Conservation (phyloP, 257 asterid genomes). For the Ilex aquifolium region DNA sequence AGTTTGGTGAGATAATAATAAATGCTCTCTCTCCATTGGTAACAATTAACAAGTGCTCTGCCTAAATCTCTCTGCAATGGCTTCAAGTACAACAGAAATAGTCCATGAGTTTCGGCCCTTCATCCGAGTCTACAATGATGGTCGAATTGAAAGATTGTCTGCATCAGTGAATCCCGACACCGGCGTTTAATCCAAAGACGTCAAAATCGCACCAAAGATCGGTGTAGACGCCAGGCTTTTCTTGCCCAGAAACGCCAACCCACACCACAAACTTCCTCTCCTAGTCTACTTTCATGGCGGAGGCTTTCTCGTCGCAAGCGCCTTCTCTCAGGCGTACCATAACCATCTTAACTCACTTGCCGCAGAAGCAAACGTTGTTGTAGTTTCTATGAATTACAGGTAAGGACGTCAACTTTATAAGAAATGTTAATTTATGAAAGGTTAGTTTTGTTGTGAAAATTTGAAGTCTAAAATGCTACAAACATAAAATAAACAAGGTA, state of each 20-base stretch:
- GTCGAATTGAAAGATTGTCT: slow-evolving; percentile 35
- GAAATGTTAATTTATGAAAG: too few relatives aligned
- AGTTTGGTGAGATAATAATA: too few relatives aligned
- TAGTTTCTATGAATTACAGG: slow-evolving; percentile 52
- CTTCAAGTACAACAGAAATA: slow-evolving; percentile 22
- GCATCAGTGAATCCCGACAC: slow-evolving; percentile 37
- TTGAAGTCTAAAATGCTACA: too few relatives aligned
- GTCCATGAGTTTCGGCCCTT: slow-evolving; percentile 34
- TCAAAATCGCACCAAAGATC: slow-evolving; percentile 17
- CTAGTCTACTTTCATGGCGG: slow-evolving; percentile 67
- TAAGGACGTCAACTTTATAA: slow-evolving; percentile 10
- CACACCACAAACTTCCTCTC: slow-evolving; percentile 36
- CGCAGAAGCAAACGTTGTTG: slow-evolving; percentile 32
- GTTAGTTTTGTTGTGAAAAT: too few relatives aligned
- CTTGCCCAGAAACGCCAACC: slow-evolving; percentile 27
- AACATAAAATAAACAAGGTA: too few relatives aligned
- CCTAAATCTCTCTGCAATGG: background rate
- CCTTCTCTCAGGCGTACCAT: slow-evolving; percentile 34
- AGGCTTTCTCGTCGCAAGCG: slow-evolving; percentile 35
- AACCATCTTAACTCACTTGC: slow-evolving; percentile 27
- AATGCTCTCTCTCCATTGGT: too few relatives aligned
- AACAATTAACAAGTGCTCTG: too few relatives aligned
- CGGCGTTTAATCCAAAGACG: slow-evolving; percentile 46
- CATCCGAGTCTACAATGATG: slow-evolving; percentile 34
- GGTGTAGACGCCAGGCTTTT: slow-evolving; percentile 38